Conservation (phyloP, 176 grass and related monocot genomes). For the Aegilops longissima region DNA sequence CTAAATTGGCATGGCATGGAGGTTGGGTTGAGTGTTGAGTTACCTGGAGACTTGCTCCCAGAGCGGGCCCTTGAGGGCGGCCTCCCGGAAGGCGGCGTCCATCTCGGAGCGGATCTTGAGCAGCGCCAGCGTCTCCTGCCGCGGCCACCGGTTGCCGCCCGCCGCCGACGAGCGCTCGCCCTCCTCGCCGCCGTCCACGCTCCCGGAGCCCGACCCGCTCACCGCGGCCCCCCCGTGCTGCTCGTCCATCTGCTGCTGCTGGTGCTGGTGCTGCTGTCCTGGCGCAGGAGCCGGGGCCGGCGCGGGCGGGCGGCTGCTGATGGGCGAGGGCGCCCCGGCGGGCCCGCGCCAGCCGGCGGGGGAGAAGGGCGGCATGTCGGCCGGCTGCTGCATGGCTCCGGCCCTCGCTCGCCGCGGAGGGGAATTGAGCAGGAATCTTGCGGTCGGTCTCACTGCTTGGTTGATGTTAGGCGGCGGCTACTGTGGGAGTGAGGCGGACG, state of each 20-base stretch:
- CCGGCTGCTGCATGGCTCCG: conserved; percentile 44
- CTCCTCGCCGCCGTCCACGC: conserved; percentile 43
- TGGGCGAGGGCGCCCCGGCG: conserved; percentile 53
- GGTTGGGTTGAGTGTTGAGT: background rate
- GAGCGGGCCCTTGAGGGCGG: conserved; percentile 77
- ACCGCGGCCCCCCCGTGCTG: conserved; percentile 15
- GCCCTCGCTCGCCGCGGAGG: background rate
- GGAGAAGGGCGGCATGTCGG: conserved; percentile 62
- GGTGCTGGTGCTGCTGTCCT: background rate
- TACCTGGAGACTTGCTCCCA: conserved; percentile 95
- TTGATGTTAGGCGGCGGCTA: background rate
- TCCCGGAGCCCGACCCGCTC: conserved; percentile 25
- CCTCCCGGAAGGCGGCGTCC: conserved; percentile 72
- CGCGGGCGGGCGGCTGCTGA: conserved; percentile 61
- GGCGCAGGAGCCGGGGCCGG: background rate
- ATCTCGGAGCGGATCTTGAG: conserved; percentile 78
- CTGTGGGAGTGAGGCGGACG: conserved; percentile 15
- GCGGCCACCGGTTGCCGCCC: conserved; percentile 65
- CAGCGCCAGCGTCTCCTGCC: conserved; percentile 83
- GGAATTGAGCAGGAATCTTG: background rate
- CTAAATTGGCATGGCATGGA: background rate
- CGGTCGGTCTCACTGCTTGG: background rate
- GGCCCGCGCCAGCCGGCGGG: conserved; percentile 5
- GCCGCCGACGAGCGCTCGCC: conserved; percentile 41
- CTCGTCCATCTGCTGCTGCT: conserved; percentile 33